Evolutionary conservation across 441 rosid species (phyloP).

Genomic region (Gossypium lobatum): DNA sequence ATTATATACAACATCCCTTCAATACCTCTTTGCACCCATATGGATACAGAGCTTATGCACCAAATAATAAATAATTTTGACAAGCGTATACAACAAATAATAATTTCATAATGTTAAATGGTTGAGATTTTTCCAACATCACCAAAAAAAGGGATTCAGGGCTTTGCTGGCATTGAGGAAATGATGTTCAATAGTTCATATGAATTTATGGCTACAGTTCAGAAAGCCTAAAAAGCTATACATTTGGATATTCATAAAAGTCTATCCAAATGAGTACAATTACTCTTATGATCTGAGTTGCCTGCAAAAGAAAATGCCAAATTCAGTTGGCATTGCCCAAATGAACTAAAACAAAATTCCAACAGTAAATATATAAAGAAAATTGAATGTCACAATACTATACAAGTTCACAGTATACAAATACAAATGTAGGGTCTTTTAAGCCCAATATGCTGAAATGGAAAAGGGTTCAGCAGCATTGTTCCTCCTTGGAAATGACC

Average conservation of each 20-base stretch:
- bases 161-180: no score
- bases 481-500: background rate
- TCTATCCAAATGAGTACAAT: background rate
- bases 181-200: background rate
- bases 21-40: no score
- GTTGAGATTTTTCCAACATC: no score
- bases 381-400: background rate
- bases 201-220: background rate
- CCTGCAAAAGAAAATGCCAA: background rate
- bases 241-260: background rate
- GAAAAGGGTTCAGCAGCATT: background rate
- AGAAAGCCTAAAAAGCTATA: background rate
- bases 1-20: no score
- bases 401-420: background rate
- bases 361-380: background rate
- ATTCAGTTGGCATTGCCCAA: background rate
- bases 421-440: background rate
- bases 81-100: no score
- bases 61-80: no score
- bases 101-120: no score
- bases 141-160: background rate
- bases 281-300: background rate
- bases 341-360: background rate
- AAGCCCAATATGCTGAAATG: background rate
- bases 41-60: no score